Evolutionary conservation across 495 filamentous ascomycete genomes (phyloP).

Genomic region (Thermochaetoides thermophila): DNA sequence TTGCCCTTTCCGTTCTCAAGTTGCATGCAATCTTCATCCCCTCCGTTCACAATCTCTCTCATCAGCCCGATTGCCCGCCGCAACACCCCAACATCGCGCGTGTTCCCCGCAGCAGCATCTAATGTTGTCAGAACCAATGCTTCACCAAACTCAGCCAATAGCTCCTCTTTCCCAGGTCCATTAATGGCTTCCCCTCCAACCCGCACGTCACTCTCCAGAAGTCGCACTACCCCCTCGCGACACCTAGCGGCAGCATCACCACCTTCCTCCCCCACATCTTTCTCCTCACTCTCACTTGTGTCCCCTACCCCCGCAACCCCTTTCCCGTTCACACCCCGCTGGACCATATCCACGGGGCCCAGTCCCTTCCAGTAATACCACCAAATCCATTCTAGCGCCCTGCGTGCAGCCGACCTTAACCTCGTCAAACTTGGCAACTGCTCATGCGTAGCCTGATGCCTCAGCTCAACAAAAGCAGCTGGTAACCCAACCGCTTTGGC

Average conservation of each 20-base stretch:
- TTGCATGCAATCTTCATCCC: conserved; percentile 6
- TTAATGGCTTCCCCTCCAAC: conserved; percentile 9
- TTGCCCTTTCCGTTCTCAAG: conserved; percentile 7
- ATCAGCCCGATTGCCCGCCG: conserved; percentile 21
- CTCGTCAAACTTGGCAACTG: conserved; percentile 61
- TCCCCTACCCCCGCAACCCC: background rate
- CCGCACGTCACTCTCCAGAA: conserved; percentile 9
- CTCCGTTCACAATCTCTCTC: conserved; percentile 10
- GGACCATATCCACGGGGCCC: background rate
- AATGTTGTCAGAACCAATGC: conserved; percentile 14
- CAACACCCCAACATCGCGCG: conserved; percentile 21
- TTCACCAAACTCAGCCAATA: conserved; percentile 15
- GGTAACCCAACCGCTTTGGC: conserved; percentile 65
- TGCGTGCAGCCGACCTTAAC: conserved; percentile 46
- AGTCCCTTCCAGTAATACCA: conserved; percentile 62
- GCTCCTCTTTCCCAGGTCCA: too few relatives aligned
- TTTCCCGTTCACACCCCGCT: background rate
- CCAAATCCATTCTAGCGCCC: conserved; percentile 78
- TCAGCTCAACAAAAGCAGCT: conserved; percentile 72
- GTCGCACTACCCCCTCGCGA: background rate
- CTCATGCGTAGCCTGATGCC: conserved; percentile 82
- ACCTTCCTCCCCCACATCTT: too few relatives aligned
- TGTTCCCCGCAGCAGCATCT: conserved; percentile 18
- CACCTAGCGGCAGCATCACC: too few relatives aligned
- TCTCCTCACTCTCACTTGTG: background rate